Evolutionary conservation across 2,329 filamentous ascomycete species (phyloP), one percentile per base, ranked within the genome.

Genomic region (Cladophialophora yegresii): DNA sequence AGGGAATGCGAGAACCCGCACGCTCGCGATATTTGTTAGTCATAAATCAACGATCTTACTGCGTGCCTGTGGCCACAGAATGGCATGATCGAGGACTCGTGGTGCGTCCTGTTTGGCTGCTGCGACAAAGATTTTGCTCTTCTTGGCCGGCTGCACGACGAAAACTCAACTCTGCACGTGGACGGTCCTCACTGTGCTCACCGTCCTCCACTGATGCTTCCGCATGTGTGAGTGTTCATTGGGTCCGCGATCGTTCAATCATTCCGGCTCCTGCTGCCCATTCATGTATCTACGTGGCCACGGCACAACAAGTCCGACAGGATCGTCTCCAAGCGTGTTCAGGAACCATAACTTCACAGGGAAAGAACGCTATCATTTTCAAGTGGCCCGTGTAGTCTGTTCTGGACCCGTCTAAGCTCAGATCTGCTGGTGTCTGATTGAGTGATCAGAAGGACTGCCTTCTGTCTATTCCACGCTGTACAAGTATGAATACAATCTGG

Each of bases 1-100:
- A 62, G 49, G 23, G 36, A 33, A 26, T 33, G 59, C 63, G 36
- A 59, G 40, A 58, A 23, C 33, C 45, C 3, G 54, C 51, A 58
- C 50, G 55, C 58, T 33, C 47, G 58, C 58, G 59, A 51, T 45
- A 60, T 61, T 26, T 54, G 58, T 65, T 65, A 65, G 63, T 65
- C 58, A 65, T 62, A 54, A 58, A 54, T 58, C 58, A 33, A 28
- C 28, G 20, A 22, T 53, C 9, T 22, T 13, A 4, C 10, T 30
- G 22, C 20, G 22, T 13, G 30, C 9, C 23, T 28, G 26, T 54
- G 51, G 23, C 51, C 51, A 50, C 10, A 54, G 51, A 33, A 54
- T 54, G 51, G 51, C 28, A 30, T 54, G 51, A 54, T 54, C 28
- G 26, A 32, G 51, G 12, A 26, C 51, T 54, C 51, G 51, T 54